Evolutionary conservation across 176 grass and related monocot genomes (phyloP).

Genomic region (barley (Hordeum vulgare)): MorexV3_pseudomolecules_assembly NC_058523.1:539582011-539582510

Average conservation of each 20-base stretch:
- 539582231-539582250: slow-evolving; percentile 32
- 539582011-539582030: background rate
- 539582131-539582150: slow-evolving; percentile 1
- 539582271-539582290: slow-evolving; percentile 31
- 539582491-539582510: slow-evolving; percentile 55
- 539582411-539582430: background rate
- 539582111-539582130: background rate
- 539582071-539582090: background rate
- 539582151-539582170: slow-evolving; percentile 9
- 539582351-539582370: slow-evolving; percentile 29
- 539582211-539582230: slow-evolving; percentile 20
- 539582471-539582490: slow-evolving; percentile 58
- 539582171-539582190: background rate
- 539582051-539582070: background rate
- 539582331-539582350: slow-evolving; percentile 80
- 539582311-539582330: slow-evolving; percentile 59
- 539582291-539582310: slow-evolving; percentile 59
- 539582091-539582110: background rate
- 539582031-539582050: background rate
- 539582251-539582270: slow-evolving; percentile 32
- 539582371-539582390: background rate
- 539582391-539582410: slow-evolving; percentile 9
- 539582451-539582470: background rate
- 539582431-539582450: background rate
- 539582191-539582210: background rate